Base-by-base conservation (phyloP, 192 early-diverging fungal genomes). In the Radiomyces spectabilis region DNA sequence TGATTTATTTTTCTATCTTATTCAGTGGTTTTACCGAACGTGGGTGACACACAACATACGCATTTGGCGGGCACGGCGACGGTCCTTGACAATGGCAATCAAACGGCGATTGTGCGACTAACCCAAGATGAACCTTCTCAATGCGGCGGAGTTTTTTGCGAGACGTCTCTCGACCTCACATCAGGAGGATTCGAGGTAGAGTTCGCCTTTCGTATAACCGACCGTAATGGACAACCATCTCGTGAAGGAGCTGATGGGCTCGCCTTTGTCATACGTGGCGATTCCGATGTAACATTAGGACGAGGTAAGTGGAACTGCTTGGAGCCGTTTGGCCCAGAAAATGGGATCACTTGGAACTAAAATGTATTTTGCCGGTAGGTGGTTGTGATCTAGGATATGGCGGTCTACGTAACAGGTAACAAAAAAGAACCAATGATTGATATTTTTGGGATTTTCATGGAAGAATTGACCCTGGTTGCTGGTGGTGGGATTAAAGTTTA, bases 361-460 rank as follows among this genome's bases (percentile, higher is more conserved):
- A 29, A 27, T n/a, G 10, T 48, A 8, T 39, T 57, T 27, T 18
- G 24, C 39, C 7, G 8, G 15, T 24, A 54, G 67, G 67, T 32
- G 67, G 61, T 12, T 69, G 48, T 46, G 55, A 63, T 35, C 22
- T 69, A 19, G 67, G 67, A 3, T 69, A 69, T 59, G 67, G 61
- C 26, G 67, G 67, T 15, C 21, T 69, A 1, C 29, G 35, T 12
- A 63, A 63, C 25, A 60, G 65, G 65, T 67, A 50, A 35, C 12
- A 35, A 18, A 16, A 30, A 19, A 25, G 12, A 16, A 21, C 0
- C 32, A 34, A 27, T 26, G 37, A 25, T 32, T 22, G 30, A 35
- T 13, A 35, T 8, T 5, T 8, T 35, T 8, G 5, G 13, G 5
- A 35, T 35, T 8, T 35, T 8, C 13, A 25, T 19, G 25, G 18